Evolutionary conservation across 2,329 filamentous ascomycete genomes (phyloP).

Genomic region (Acrodontium crateriforme): DNA sequence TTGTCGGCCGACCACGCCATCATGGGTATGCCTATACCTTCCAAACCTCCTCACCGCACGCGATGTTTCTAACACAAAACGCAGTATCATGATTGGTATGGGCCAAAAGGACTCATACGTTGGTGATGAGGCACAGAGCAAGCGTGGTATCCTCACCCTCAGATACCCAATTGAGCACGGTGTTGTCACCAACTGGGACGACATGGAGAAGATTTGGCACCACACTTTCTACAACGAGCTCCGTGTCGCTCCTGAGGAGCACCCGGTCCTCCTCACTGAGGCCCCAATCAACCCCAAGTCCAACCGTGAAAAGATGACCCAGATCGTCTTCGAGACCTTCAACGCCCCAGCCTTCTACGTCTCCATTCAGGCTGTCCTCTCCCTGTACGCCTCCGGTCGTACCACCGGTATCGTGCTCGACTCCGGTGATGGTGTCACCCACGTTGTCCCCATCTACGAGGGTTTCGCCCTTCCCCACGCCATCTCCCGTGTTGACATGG

Average conservation of each 20-base stretch:
- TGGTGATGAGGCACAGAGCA: conserved; percentile 99
- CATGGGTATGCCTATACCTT: conserved; percentile 66
- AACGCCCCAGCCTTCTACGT: conserved; percentile 99
- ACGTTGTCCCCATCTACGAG: conserved; percentile 99
- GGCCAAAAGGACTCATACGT: conserved; percentile 99
- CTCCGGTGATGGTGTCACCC: conserved; percentile 99
- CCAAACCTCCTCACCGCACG: conserved; percentile 15
- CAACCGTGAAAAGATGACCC: conserved; percentile 99
- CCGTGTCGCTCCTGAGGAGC: conserved; percentile 98
- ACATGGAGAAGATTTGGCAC: conserved; percentile 99
- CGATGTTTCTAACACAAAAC: conserved; percentile 25
- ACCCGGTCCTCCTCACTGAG: conserved; percentile 97
- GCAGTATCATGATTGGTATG: conserved; percentile 99
- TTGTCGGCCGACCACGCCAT: conserved; percentile 98
- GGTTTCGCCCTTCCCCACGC: conserved; percentile 99
- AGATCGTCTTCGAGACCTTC: conserved; percentile 99
- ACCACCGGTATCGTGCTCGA: conserved; percentile 99
- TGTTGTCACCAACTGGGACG: conserved; percentile 99
- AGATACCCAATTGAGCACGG: conserved; percentile 99
- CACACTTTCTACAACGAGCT: conserved; percentile 99
- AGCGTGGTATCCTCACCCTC: conserved; percentile 99
- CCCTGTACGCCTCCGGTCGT: conserved; percentile 98
- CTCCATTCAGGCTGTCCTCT: conserved; percentile 98
- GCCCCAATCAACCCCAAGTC: conserved; percentile 99
- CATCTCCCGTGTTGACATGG: conserved; percentile 99